Evolutionary conservation across 768 basidiomycete genomes (phyloP), one percentile per base, ranked within the genome.

Genomic region (Tephrocybe sp.): DNA sequence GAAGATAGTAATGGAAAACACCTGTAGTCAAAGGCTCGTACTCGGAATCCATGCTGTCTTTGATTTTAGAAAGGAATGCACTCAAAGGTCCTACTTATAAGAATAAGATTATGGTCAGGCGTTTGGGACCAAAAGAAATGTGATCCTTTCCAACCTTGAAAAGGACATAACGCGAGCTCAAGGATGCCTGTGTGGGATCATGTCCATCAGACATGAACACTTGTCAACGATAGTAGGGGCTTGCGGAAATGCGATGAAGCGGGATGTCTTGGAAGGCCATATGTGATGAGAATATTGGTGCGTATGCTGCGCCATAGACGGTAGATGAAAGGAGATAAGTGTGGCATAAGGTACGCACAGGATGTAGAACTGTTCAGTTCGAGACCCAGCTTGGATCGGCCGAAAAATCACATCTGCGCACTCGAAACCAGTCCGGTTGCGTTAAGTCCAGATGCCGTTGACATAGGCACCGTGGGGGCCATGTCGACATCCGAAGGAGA

Each of bases 1-100:
- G 45, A 13, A 47, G 45, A 47, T 47, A 47, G 19, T 47, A 47
- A 21, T 47, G 45, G 23, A 47, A 47, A 38, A 47, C 27, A 11
- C 45, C 45, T 13, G 34, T 38, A 29, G 45, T 46, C 36, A 25
- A 38, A 29, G 45, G 36, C 27, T 46, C 25, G 37, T 46, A 46
- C 12, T 46, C 27, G 3, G 10, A 13, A 29, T 46, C 36, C 25
- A 25, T 42, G 24, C n/a, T 40, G 39, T 18, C 22, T 25, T 27
- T 13, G 24, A 13, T n/a, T 7, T 27, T 11, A 27, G 41, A 29
- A 27, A 18, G 41, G 4, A 11, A 7, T 27, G 6, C 7, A 27
- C 21, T 23, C 39, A 3, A 9, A 12, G 34, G 18, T 4, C 16
- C 7, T 38, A 19, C 37, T 38, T 38, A 42, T 42, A 24, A 12